A percentile compares a stretch with the other conserved stretches of the same genome.
Evolutionary conservation across 352 stramenopile genomes (phyloP).

Genomic region (Thalassiosira ordinaria): DNA sequence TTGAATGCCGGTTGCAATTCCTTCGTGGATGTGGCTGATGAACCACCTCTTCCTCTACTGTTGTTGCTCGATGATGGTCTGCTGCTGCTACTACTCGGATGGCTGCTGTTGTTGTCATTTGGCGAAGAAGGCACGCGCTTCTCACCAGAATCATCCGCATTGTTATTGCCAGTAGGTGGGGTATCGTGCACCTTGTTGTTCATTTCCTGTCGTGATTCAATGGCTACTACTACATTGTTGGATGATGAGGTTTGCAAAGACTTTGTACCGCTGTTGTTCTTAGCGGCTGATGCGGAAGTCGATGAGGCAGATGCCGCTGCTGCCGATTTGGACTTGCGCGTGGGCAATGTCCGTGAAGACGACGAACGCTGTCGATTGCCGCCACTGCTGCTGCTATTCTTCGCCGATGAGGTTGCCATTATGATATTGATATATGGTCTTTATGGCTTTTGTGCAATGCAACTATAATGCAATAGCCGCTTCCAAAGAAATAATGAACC

Average conservation of each 20-base stretch:
- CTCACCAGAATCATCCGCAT: too few species aligned
- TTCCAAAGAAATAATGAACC: too few species aligned
- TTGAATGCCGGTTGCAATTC: not conserved
- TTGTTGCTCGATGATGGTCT: not conserved
- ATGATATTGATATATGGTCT: too few species aligned
- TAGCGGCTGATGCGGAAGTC: not conserved
- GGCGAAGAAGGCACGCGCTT: too few species aligned
- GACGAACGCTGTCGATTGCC: not conserved
- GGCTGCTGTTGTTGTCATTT: too few species aligned
- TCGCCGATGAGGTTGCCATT: slow-evolving; percentile 7
- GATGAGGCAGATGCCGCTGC: not conserved
- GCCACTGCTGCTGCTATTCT: not conserved
- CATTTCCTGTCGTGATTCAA: too few species aligned
- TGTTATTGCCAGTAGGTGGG: too few species aligned
- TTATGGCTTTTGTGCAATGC: too few species aligned
- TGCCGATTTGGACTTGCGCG: slow-evolving; percentile 13
- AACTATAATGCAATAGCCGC: too few species aligned
- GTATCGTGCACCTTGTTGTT: too few species aligned
- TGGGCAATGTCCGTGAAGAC: slow-evolving; percentile 7
- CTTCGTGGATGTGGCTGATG: too few species aligned
- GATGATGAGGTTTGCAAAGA: slow-evolving; percentile 16
- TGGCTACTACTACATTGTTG: too few species aligned
- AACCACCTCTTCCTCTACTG: not conserved
- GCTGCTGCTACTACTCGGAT: not conserved
- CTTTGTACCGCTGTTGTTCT: slow-evolving; percentile 2